Evolutionary conservation across 2,329 filamentous ascomycete genomes (phyloP), one percentile per base, ranked within the genome.

Genomic region (Epichloe sylvatica): DNA sequence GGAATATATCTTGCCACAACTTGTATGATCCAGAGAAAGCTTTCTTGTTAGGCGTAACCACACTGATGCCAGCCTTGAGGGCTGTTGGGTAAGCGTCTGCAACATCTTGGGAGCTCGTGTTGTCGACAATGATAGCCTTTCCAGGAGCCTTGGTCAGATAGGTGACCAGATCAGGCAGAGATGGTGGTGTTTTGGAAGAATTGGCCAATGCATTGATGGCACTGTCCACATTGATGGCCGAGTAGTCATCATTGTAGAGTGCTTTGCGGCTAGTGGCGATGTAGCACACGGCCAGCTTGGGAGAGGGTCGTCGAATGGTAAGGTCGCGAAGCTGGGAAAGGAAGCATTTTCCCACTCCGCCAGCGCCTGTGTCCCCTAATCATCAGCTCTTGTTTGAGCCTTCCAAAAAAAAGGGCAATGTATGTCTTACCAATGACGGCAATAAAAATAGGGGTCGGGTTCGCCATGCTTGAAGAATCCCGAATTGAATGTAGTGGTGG

Each of bases 31-130:
- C 82, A 0, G 88, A 94, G 70, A 98, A 98, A 13, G 86, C 91
- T 70, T 98, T 98, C 75, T 98, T 98, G 76, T 97, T 98, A 41
- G 92, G 90, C 1, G 92, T 98, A 30, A 97, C 87, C 59, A 98
- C 81, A 67, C 81, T 91, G 66, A 98, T 83, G 12, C 90, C 91
- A 55, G 81, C 79, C 60, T 78, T 76, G 53, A 98, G 73, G 67
- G 94, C 86, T 44, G 77, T 67, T 1, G 92, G 90, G 67, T 98
- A 98, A 33, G 78, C 70, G 53, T 86, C 78, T 45, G 91, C 92
- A 33, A 98, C 76, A 55, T 85, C 82, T 59, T 91, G 84, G 58
- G 87, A 90, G 68, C 86, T 94, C 47, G 92, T 98, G 72, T 97
- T 97, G 76, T 98, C 92, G 56, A 98, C 83, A 33, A 98, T 74